Percentiles rank a stretch among this genome's conserved stretches.
phyloP scores from a whole-genome alignment of 208 protist genomes.

The Acanthamoeba quina region DNA sequence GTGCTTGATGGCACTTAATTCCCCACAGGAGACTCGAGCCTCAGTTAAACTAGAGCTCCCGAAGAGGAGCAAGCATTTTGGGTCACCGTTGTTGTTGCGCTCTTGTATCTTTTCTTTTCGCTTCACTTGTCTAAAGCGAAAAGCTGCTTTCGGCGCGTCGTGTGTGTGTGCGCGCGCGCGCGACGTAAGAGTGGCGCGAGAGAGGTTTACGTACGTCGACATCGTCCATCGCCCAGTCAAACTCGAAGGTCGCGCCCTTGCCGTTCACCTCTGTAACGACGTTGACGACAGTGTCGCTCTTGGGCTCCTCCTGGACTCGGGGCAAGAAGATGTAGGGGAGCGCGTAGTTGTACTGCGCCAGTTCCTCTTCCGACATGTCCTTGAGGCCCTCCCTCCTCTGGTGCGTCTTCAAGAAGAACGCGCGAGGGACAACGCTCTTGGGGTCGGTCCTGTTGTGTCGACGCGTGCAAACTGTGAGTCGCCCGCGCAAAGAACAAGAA shows the following conservation, averaged over 20 bases:
- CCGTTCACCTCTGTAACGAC: conserved; percentile 72
- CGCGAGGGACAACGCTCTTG: not conserved
- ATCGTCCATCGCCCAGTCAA: conserved; percentile 74
- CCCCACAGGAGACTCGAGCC: too few species aligned
- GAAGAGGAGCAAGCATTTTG: conserved; percentile 48
- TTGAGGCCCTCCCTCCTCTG: conserved; percentile 62
- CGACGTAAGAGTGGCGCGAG: not conserved
- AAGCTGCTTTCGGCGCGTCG: not conserved
- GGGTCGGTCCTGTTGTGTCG: conserved; percentile 14
- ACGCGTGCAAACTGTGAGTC: not conserved
- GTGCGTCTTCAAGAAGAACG: conserved; percentile 72
- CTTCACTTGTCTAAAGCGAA: conserved; percentile 13
- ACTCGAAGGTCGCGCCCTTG: conserved; percentile 72
- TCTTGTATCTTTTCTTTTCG: not conserved
- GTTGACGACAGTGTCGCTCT: conserved; percentile 50
- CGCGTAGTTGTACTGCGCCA: conserved; percentile 68
- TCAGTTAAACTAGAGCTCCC: conserved; percentile 45
- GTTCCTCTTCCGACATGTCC: conserved; percentile 77
- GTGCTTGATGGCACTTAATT: conserved; percentile 34
- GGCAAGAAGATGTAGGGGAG: conserved; percentile 79
- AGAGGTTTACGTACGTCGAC: conserved; percentile 50
- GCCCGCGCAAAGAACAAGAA: too few species aligned
- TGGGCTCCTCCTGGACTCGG: conserved; percentile 51
- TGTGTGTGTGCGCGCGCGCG: not conserved
- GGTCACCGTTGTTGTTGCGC: conserved; percentile 6